These are phyloP conservation scores for Lasiodiplodia sp. DNA, from an alignment of 2,329 filamentous ascomycete species.

Conservation along the genomic window DNA sequence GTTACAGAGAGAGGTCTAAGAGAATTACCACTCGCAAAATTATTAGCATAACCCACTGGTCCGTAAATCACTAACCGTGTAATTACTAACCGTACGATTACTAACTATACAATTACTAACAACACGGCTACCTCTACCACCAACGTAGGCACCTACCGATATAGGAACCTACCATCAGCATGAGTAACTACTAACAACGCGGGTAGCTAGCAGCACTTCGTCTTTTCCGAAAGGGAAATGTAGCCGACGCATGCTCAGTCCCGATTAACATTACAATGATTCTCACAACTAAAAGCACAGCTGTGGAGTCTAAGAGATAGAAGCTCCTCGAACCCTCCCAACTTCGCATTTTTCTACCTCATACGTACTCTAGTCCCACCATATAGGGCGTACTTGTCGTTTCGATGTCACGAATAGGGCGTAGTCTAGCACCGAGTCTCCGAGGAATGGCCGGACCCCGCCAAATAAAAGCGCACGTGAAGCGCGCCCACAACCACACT, in stretches of 20 bases:
- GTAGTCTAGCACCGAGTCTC: neutral
- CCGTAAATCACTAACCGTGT: too few species aligned
- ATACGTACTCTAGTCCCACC: neutral
- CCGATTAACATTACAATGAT: neutral
- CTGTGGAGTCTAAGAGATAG: neutral
- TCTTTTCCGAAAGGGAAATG: neutral
- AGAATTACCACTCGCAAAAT: too few species aligned
- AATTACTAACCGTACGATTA: too few species aligned
- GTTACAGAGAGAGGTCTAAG: too few species aligned
- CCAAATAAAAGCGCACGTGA: slow-evolving; percentile 13
- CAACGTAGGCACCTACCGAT: too few species aligned
- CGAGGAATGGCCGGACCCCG: slow-evolving; percentile 2
- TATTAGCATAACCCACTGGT: too few species aligned
- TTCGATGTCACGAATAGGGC: neutral
- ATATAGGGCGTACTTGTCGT: neutral
- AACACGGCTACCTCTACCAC: too few species aligned
- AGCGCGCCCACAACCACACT: neutral
- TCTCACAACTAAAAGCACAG: neutral
- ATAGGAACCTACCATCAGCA: too few species aligned
- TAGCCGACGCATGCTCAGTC: neutral
- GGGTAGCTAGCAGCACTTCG: too few species aligned
- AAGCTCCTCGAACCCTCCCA: neutral
- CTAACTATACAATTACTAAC: too few species aligned
- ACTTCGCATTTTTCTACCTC: neutral
- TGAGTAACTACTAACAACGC: too few species aligned